Evolutionary conservation across 768 basidiomycete genomes (phyloP), one percentile per base, ranked within the genome.

Genomic region (Phlebiopsis flavidoalba): DNA sequence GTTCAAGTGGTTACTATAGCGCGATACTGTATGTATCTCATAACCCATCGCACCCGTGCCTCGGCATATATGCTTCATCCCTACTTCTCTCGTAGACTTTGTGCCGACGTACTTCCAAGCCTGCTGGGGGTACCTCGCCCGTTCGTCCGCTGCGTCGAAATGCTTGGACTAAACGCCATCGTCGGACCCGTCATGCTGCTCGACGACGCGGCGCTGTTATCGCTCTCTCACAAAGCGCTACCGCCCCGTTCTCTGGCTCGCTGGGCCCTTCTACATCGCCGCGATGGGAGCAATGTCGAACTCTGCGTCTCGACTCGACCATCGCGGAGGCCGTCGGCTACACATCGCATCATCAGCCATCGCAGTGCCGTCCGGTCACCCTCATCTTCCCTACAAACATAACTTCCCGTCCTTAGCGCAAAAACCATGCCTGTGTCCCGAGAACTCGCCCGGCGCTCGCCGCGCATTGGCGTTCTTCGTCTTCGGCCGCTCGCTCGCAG

Each of bases 81-180:
- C n/a, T n/a, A n/a, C n/a, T n/a, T 31, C 26, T 31, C 6, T 31
- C 26, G 3, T 31, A 31, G 26, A 76, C 63, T 79, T 76, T 62
- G 64, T 75, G 3, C 77, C 77, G 3, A 72, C 76, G 7, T 80
- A 76, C 65, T 79, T 77, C 61, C 80, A 80, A 63, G 77, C 78
- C 3, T 73, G 71, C 61, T 71, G 70, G 57, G 70, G 65, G 7
- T 66, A n/a, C 70, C 10, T 71, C 71, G 4, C 70, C 80, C 0
- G 60, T 68, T 21, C 61, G 14, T 66, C 72, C 1, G 68, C n/a
- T n/a, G 26, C 26, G 46, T 47, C 46, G 61, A 24, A 26, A 37
- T 19, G 21, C 31, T 17, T 11, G 26, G 69, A 5, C 67, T 71
- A 2, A 57, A 69, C 33, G 52, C 62, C 11, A 60, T 73, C 24